Conservation (phyloP, 1,284 basidiomycete genomes). For the Ganoderma boninense region DNA sequence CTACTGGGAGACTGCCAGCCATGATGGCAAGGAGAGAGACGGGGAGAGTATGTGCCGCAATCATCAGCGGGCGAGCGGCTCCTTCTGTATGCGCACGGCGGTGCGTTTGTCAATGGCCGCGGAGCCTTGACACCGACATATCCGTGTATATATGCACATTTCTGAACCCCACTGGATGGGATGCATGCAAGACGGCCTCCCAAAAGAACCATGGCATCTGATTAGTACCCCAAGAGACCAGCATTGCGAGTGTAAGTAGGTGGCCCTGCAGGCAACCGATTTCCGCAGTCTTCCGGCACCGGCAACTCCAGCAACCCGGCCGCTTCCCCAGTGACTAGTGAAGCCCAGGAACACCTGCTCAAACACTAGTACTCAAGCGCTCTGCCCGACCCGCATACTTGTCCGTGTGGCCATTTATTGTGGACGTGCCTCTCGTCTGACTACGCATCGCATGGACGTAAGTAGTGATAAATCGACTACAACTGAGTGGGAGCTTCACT, state of each 20-base stretch:
- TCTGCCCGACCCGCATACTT: too few species aligned
- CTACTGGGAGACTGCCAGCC: conserved; percentile 7
- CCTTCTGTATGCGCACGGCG: not conserved
- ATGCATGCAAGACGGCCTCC: not conserved
- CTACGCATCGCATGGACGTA: too few species aligned
- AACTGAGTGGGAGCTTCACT: too few species aligned
- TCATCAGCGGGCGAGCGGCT: not conserved
- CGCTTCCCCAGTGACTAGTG: conserved; percentile 7
- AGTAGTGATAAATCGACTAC: too few species aligned
- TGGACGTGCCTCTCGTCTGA: too few species aligned
- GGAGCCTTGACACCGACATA: not conserved
- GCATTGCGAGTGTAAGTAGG: too few species aligned
- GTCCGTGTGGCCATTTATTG: too few species aligned
- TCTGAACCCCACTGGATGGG: not conserved
- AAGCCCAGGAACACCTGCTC: not conserved
- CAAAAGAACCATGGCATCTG: not conserved
- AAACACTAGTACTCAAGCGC: too few species aligned
- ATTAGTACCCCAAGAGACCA: not conserved
- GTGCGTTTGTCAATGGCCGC: not conserved
- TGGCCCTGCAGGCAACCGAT: not conserved
- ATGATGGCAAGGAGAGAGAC: conserved; percentile 11
- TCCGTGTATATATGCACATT: not conserved
- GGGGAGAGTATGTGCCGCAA: not conserved
- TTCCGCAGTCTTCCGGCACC: not conserved
- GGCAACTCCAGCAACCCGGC: conserved; percentile 1